Evolutionary conservation across 805 yeast species (phyloP), one percentile per base, ranked within the genome.

Genomic region (Myxozyma vanderwaltii): DNA sequence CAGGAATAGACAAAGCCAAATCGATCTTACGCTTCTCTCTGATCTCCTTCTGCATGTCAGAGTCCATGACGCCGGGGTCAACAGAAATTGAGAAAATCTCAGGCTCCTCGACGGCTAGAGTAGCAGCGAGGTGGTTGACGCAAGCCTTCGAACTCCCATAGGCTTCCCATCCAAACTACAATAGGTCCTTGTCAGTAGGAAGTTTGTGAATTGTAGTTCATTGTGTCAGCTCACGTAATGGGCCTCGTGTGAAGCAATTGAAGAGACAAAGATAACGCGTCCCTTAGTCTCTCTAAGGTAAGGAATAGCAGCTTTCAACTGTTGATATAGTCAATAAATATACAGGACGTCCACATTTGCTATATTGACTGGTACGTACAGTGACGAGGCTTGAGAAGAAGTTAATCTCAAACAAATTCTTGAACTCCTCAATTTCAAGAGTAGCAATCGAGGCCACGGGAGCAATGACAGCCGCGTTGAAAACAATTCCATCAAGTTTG

Each of bases 31-130:
- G 83, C 50, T 74, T 78, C 23, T 82, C 86, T 67, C 98, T 82
- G 59, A 92, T 92, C 59, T 83, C 86, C 8, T 66, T 71, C 75
- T 94, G 98, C 98, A 94, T 92, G 17, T 77, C 77, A 1, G 99
- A 91, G 69, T 89, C 89, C 1, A 94, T 97, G 1, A 90, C 96
- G 5, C 99, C 98, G 0, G 98, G 98, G 0, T 96, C 97, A 27
- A 94, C 80, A 0, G 97, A 78, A 6, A 91, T 75, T 2, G 86
- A 76, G 29, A 75, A 73, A 12, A 90, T 74, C 0, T 75, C 78
- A 1, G 78, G 75, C 70, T 88, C 91, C 68, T 91, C 97, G 6
- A 74, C 76, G 0, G 89, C 86, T 15, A 92, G 71, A 12, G 88
- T 82, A 45, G 75, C 69, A 10, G 89, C 85, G 51, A 90, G 80